Base-by-base conservation (phyloP, 495 filamentous ascomycete genomes). In the Talaromyces borbonicus region DNA sequence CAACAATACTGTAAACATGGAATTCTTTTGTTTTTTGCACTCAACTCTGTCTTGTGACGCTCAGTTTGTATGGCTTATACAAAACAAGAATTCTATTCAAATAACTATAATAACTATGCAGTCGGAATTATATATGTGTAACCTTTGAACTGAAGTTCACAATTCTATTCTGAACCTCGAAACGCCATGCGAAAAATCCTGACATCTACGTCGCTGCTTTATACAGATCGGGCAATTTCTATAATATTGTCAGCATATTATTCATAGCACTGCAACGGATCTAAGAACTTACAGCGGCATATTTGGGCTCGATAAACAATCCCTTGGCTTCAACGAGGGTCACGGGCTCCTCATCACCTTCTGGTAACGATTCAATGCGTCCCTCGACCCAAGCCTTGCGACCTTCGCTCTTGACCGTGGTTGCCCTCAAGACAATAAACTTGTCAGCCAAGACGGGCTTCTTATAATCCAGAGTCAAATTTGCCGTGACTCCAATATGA, bases 301-400 rank as follows among this genome's bases (percentile, higher is more conserved):
- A 72, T 61, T 77, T 89, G 4, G 92, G 92, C 63, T 94, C 89
- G 50, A 98, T 75, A 58, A 94, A 97, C 49, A 98, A 65, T 2
- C 84, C 89, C 57, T 82, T 83, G 11, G 85, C 87, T 65, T 89
- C 83, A 22, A 78, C 84, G 36, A 92, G 63, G 19, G 89, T 74
- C 8, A 74, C 56, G 8, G 84, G 80, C 30, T 73, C 74, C 56
- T 79, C 67, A 14, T 75, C 78, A 30, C 73, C 73, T 39, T 66
- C 70, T 29, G 79, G 77, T 9, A 96, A 70, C 18, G 87, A 84
- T 74, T 95, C 90, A 53, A 98, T 84, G 51, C 79, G 77, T 16
- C 87, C 93, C 64, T 88, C 82, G 5, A 96, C 90, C 90, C 90
- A 98, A 16, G 90, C 92, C 63, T 98, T 98, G 49, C 92, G 74